These are phyloP conservation scores for Cyclotella baltica DNA, from an alignment of 108 stramenopile genomes.

Conservation along the genomic window DNA sequence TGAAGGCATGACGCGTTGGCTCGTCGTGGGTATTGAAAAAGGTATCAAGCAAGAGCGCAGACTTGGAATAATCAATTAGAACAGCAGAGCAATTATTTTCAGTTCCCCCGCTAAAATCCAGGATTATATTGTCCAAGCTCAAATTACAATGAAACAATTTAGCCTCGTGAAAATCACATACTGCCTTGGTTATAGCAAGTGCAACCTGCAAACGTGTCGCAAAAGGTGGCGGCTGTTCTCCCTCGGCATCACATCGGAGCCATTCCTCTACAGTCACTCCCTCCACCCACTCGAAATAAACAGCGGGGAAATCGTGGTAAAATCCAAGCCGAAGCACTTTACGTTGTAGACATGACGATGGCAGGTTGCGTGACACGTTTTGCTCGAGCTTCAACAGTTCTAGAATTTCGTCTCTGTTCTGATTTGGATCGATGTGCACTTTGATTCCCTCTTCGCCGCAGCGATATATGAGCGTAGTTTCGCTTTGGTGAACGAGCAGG, in stretches of 20 bases:
- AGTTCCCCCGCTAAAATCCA: conserved; percentile 14
- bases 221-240: not conserved
- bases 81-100: no score
- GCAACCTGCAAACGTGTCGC: conserved; percentile 1
- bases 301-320: not conserved
- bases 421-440: not conserved
- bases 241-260: not conserved
- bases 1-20: no score
- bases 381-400: not conserved
- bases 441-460: no score
- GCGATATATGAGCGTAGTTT: no score
- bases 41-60: no score
- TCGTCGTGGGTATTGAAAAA: no score
- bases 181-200: conserved; percentile 13
- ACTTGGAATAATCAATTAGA: no score
- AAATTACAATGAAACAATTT: conserved; percentile 5
- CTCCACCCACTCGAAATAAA: conserved; percentile 23
- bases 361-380: not conserved
- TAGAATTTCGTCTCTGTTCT: not conserved
- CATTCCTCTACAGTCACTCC: conserved; percentile 2
- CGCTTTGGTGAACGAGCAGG: no score
- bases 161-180: conserved; percentile 18
- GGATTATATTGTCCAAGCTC: conserved; percentile 4
- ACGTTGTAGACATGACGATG: not conserved
- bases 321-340: not conserved